Evolutionary conservation across 768 basidiomycete species (phyloP).

Genomic region (Panellus pusillus): DNA sequence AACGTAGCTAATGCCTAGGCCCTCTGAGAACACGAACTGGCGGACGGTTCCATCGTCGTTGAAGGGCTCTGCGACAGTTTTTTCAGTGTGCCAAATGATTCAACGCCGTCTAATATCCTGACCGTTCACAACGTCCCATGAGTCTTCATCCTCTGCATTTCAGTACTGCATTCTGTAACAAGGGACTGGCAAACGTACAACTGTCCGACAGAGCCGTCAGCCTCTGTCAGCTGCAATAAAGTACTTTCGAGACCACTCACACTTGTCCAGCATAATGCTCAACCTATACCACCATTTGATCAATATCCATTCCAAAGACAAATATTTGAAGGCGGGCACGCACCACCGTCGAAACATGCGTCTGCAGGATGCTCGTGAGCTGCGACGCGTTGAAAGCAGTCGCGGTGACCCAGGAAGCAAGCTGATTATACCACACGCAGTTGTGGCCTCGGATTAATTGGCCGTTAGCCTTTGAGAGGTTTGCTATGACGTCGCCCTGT

Average conservation of each 20-base stretch:
- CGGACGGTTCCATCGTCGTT: slow-evolving; percentile 52
- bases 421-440: slow-evolving; percentile 53
- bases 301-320: background rate
- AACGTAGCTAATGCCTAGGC: slow-evolving; percentile 38
- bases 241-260: slow-evolving; percentile 27
- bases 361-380: slow-evolving; percentile 44
- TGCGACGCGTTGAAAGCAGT: slow-evolving; percentile 43
- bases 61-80: slow-evolving; percentile 35
- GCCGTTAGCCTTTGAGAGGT: slow-evolving; percentile 44
- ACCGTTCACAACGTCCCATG: slow-evolving; percentile 44
- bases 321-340: background rate
- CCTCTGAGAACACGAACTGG: slow-evolving; percentile 42
- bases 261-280: slow-evolving; percentile 53
- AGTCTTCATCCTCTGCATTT: background rate
- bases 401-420: slow-evolving; percentile 49
- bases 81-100: background rate
- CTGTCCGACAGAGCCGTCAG: slow-evolving; percentile 12
- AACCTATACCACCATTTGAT: background rate
- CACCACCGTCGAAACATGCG: slow-evolving; percentile 50
- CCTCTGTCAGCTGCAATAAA: too few relatives aligned
- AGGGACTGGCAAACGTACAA: slow-evolving; percentile 34
- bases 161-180: background rate
- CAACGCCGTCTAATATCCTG: too few relatives aligned
- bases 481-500: slow-evolving; percentile 41
- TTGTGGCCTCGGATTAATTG: slow-evolving; percentile 50